phyloP scores from a whole-genome alignment of 2,329 filamentous ascomycete species.

The Dactylellina parvicollis region DNA sequence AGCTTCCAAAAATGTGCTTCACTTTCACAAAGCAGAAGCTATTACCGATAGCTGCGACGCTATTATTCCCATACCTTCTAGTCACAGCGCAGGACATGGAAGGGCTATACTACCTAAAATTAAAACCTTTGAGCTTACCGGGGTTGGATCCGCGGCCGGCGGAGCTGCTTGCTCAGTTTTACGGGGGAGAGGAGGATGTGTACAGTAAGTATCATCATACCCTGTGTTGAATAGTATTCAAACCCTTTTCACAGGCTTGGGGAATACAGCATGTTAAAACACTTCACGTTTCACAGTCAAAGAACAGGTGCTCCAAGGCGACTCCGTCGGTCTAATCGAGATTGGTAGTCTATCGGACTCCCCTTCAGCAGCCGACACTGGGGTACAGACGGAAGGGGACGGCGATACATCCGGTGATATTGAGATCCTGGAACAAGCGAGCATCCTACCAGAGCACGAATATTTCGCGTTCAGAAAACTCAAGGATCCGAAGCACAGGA shows the following conservation, averaged over 20 bases:
- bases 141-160: neutral
- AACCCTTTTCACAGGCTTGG: too few relatives aligned
- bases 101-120: constrained; percentile 9
- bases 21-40: constrained; percentile 3
- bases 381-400: neutral
- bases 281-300: too few relatives aligned
- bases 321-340: constrained; percentile 17
- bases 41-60: neutral
- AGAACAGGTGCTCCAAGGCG: constrained; percentile 8
- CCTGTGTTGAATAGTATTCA: neutral
- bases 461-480: constrained; percentile 3
- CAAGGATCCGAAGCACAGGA: neutral
- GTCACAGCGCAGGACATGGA: constrained; percentile 8
- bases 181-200: neutral
- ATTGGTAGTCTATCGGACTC: neutral
- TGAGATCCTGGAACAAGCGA: neutral
- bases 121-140: neutral
- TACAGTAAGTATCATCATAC: constrained; percentile 17
- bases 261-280: too few relatives aligned
- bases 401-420: neutral
- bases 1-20: constrained; percentile 11
- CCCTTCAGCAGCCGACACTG: neutral
- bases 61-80: neutral
- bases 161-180: constrained; percentile 10
- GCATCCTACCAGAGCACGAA: neutral